Evolutionary conservation across 495 filamentous ascomycete genomes (phyloP).

Genomic region (Penicillium verhagenii): DNA sequence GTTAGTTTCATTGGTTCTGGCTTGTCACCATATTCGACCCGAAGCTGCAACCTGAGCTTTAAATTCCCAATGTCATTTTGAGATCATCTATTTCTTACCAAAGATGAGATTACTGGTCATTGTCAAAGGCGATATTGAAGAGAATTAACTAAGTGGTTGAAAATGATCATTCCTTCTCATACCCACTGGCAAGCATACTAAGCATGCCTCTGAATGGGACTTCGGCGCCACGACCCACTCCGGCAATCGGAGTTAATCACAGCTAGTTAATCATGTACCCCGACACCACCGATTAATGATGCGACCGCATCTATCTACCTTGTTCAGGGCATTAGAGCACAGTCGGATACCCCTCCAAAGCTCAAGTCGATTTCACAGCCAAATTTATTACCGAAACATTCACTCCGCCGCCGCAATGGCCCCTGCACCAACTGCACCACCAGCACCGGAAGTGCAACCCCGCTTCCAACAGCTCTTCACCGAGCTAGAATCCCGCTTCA

Average conservation of each 20-base stretch:
- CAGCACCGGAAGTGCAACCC: conserved; percentile 25
- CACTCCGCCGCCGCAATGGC: conserved; percentile 12
- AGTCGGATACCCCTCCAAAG: not conserved
- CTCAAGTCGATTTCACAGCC: not conserved
- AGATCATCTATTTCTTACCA: too few species aligned
- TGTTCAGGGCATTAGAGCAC: conserved; percentile 1
- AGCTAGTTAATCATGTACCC: not conserved
- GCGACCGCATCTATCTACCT: not conserved
- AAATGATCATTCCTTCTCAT: too few species aligned
- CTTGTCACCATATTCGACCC: too few species aligned
- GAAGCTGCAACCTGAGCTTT: too few species aligned
- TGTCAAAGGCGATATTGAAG: too few species aligned
- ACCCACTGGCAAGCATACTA: too few species aligned
- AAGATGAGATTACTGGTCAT: too few species aligned
- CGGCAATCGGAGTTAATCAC: conserved; percentile 12
- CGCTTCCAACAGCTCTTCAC: conserved; percentile 45
- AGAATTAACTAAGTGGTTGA: too few species aligned
- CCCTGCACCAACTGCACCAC: conserved; percentile 8
- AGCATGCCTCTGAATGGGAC: not conserved
- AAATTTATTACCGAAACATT: not conserved
- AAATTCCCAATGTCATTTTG: too few species aligned
- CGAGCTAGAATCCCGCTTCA: conserved; percentile 51
- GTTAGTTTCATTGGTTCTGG: too few species aligned
- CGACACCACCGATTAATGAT: not conserved
- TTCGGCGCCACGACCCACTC: conserved; percentile 13